phyloP scores from a whole-genome alignment of 225 moss, liverwort and hornwort genomes.

The Pseudisothecium myosuroides region DNA sequence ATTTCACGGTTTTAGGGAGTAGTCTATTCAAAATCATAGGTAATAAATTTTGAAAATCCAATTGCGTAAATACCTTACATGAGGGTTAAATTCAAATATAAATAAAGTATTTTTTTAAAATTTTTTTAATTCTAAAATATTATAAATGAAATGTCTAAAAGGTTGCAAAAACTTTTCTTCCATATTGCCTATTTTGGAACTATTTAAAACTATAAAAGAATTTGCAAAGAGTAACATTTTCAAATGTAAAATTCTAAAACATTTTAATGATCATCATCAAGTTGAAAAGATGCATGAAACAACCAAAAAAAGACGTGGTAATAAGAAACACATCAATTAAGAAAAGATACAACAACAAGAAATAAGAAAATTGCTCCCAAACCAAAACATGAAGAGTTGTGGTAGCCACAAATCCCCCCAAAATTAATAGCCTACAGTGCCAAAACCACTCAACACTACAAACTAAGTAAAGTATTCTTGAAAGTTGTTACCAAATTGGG shows the following conservation, averaged over 20 bases:
- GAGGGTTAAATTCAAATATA: not conserved
- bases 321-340: too few relatives aligned
- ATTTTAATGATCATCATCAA: not conserved
- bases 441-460: too few relatives aligned
- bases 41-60: not conserved
- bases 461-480: not conserved
- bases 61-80: rapidly evolving
- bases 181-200: not conserved
- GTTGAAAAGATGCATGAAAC: not conserved
- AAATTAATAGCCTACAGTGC: too few relatives aligned
- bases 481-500: not conserved
- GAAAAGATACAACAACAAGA: too few relatives aligned
- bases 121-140: not conserved
- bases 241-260: not conserved
- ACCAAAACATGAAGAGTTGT: too few relatives aligned
- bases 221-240: not conserved
- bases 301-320: not conserved
- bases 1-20: not conserved
- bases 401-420: too few relatives aligned
- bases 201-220: not conserved
- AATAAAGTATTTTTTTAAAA: not conserved
- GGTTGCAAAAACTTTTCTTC: not conserved
- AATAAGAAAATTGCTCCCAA: too few relatives aligned
- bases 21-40: not conserved
- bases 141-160: not conserved